Percentiles rank a stretch among this genome's conserved stretches.
phyloP scores from a whole-genome alignment of 148 eudicot species.

The Vaccinium darrowii region DNA sequence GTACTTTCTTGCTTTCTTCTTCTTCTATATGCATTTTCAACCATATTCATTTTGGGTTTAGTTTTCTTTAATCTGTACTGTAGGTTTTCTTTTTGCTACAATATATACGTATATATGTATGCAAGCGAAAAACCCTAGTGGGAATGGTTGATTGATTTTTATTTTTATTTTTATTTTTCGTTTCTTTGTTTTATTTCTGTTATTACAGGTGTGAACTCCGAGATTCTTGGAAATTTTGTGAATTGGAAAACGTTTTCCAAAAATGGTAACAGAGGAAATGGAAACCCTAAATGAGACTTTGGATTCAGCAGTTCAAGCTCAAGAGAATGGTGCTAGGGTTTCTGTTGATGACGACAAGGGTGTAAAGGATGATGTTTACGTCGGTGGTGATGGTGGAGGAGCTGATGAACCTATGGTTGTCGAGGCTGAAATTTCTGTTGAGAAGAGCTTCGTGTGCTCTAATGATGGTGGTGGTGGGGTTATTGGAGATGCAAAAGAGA shows the following conservation, averaged over 20 bases:
- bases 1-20: background rate
- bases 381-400: constrained; percentile 3
- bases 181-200: background rate
- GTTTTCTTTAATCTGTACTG: background rate
- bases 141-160: background rate
- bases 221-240: background rate
- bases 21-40: background rate
- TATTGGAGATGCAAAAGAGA: constrained; percentile 12
- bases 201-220: constrained; percentile 1
- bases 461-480: background rate
- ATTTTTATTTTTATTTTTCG: background rate
- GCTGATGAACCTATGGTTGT: background rate
- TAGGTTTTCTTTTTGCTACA: background rate
- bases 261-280: background rate
- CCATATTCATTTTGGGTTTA: background rate
- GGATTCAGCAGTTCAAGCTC: background rate
- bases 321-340: constrained; percentile 23
- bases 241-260: background rate
- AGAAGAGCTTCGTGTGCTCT: background rate
- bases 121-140: constrained; percentile 1
- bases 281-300: constrained; percentile 20
- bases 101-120: background rate
- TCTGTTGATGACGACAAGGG: background rate
- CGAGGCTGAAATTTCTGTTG: constrained; percentile 11
- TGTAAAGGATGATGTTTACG: background rate